phyloP scores from a whole-genome alignment of 805 yeast genomes.

The Pichia nanzhaoensis region DNA sequence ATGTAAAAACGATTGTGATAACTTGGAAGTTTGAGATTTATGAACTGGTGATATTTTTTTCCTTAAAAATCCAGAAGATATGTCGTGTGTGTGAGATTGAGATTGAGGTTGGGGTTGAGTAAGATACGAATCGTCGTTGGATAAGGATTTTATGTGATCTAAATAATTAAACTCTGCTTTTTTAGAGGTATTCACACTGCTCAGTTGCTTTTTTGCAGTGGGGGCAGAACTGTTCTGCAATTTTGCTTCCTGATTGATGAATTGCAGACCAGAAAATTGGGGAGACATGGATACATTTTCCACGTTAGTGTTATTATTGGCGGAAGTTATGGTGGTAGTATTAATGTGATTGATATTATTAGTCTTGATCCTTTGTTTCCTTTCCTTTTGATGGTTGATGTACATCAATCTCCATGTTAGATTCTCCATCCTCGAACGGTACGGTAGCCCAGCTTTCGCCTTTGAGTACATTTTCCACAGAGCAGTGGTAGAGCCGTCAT shows the following conservation, averaged over 20 bases:
- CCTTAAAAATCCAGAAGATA: conserved; percentile 16
- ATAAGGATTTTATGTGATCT: conserved; percentile 16
- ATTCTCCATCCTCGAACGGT: conserved; percentile 72
- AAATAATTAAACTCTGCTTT: conserved; percentile 11
- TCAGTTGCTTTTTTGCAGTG: not conserved
- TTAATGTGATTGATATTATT: not conserved
- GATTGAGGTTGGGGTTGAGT: not conserved
- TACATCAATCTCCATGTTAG: conserved; percentile 85
- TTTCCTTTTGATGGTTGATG: conserved; percentile 30
- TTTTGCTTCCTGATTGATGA: conserved; percentile 8
- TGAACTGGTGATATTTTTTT: conserved; percentile 21
- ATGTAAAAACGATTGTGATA: conserved; percentile 24
- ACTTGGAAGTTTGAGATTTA: conserved; percentile 24
- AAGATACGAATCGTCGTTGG: conserved; percentile 13
- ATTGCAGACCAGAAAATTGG: conserved; percentile 29
- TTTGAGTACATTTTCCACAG: conserved; percentile 79
- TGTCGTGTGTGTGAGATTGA: not conserved
- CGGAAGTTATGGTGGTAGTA: not conserved
- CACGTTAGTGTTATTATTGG: not conserved
- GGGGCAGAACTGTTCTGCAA: too few relatives aligned
- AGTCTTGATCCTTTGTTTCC: conserved; percentile 1
- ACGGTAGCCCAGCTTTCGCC: conserved; percentile 70
- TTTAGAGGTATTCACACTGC: not conserved
- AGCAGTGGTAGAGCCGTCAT: conserved; percentile 39
- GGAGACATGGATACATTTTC: conserved; percentile 25